A percentile compares a stretch with the other conserved stretches of the same genome.
phyloP scores from a whole-genome alignment of 208 protist species.

The Borovskyia barvae region DNA sequence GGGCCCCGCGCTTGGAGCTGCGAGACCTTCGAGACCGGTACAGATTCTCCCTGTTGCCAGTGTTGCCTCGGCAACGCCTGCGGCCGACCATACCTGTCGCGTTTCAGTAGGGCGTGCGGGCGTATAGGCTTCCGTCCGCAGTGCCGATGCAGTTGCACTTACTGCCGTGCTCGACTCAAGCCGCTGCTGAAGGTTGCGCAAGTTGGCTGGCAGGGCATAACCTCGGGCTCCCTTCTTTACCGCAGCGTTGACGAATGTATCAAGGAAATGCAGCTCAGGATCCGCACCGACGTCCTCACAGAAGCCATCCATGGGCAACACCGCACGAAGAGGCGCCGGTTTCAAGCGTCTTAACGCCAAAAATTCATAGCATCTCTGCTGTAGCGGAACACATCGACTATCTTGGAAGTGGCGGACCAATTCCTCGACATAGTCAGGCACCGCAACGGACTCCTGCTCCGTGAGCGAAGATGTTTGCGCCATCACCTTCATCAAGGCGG shows the following conservation, averaged over 20 bases:
- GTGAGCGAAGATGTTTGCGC: constrained; percentile 22
- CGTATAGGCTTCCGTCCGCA: constrained; percentile 41
- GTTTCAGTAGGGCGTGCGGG: constrained; percentile 18
- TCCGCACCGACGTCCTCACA: constrained; percentile 73
- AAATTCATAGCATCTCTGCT: constrained; percentile 87
- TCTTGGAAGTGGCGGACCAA: constrained; percentile 41
- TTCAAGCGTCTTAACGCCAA: constrained; percentile 37
- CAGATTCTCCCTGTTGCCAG: constrained; percentile 1
- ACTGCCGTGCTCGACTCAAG: constrained; percentile 1
- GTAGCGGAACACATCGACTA: constrained; percentile 55
- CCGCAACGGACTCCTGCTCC: not conserved
- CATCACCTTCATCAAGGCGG: constrained; percentile 75
- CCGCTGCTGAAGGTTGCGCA: not conserved
- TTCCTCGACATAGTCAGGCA: constrained; percentile 50
- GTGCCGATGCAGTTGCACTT: constrained; percentile 5
- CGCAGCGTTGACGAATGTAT: constrained; percentile 45
- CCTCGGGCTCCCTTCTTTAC: constrained; percentile 37
- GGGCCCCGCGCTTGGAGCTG: not conserved
- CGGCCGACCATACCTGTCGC: constrained; percentile 9
- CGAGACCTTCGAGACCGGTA: not conserved
- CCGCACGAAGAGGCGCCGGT: constrained; percentile 42
- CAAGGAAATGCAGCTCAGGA: constrained; percentile 41
- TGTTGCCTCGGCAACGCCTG: not conserved
- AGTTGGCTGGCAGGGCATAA: constrained; percentile 28
- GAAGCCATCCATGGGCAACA: constrained; percentile 73